Conservation (phyloP, 352 stramenopile genomes). For the Phytophthora podocarpi region DNA sequence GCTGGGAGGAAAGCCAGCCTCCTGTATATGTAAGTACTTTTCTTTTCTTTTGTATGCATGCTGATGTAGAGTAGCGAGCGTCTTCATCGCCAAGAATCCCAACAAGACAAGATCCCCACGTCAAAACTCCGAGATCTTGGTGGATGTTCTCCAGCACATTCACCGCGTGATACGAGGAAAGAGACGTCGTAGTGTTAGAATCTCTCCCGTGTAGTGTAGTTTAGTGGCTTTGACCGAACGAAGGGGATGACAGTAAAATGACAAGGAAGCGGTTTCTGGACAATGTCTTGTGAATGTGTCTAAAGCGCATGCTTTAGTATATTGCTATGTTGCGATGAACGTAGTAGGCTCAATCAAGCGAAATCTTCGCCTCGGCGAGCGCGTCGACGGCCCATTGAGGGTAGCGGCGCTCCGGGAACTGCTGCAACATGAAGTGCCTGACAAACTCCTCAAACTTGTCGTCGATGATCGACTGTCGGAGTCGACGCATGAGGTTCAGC, state of each 20-base stretch:
- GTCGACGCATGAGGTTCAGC: slow-evolving; percentile 72
- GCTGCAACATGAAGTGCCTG: slow-evolving; percentile 74
- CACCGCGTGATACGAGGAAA: slow-evolving; percentile 8
- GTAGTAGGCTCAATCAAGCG: slow-evolving; percentile 26
- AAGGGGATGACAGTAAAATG: slow-evolving; percentile 32
- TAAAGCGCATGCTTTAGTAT: too few species aligned
- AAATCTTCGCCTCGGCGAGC: slow-evolving; percentile 64
- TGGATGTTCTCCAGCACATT: background rate
- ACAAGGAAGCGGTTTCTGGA: slow-evolving; percentile 24
- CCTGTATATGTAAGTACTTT: slow-evolving; percentile 13
- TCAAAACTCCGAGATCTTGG: slow-evolving; percentile 14
- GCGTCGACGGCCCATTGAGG: slow-evolving; percentile 77
- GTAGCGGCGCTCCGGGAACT: slow-evolving; percentile 62
- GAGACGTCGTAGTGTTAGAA: slow-evolving; percentile 31
- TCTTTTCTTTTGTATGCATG: slow-evolving; percentile 26
- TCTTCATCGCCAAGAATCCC: slow-evolving; percentile 34
- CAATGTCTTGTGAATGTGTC: too few species aligned
- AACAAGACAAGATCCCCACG: slow-evolving; percentile 18
- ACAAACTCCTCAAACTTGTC: slow-evolving; percentile 76
- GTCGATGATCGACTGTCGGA: slow-evolving; percentile 81
- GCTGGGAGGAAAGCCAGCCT: background rate
- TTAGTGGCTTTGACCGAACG: slow-evolving; percentile 18
- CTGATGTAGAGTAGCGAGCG: slow-evolving; percentile 31
- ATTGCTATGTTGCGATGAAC: too few species aligned
- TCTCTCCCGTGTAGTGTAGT: slow-evolving; percentile 30